These are phyloP conservation scores for Carallia brachiata DNA, from an alignment of 345 rosid species.

Conservation along the genomic window DNA sequence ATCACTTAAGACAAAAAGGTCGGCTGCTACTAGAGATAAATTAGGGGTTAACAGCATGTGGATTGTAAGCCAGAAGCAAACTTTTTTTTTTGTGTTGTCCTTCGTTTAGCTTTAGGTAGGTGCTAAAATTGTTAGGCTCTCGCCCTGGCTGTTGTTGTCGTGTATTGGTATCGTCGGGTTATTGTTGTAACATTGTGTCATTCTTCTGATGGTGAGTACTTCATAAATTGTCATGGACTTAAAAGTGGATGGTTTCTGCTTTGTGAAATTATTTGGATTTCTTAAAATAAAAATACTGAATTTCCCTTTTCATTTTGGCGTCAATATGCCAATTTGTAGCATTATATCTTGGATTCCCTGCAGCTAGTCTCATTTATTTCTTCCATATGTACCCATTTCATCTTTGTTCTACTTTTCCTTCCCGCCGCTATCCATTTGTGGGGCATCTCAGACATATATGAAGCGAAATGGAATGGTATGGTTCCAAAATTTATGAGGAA, in stretches of 20 bases:
- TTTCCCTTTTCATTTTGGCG: background rate
- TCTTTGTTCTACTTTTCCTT: background rate
- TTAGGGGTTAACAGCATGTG: slow-evolving; percentile 23
- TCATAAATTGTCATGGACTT: slow-evolving; percentile 18
- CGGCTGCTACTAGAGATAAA: slow-evolving; percentile 18
- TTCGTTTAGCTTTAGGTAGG: slow-evolving; percentile 31
- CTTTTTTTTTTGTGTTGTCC: background rate
- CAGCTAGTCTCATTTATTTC: background rate
- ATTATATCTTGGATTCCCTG: background rate
- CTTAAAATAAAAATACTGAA: background rate
- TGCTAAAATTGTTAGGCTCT: slow-evolving; percentile 24
- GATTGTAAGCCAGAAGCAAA: slow-evolving; percentile 24
- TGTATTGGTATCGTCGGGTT: slow-evolving; percentile 21
- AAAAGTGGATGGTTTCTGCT: slow-evolving; percentile 11
- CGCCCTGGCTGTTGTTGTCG: slow-evolving; percentile 12
- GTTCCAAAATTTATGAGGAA: too few species aligned
- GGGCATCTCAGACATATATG: too few species aligned
- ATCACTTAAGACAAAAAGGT: slow-evolving; percentile 13
- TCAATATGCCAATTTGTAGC: background rate
- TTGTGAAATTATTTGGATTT: background rate
- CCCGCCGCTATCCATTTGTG: too few species aligned
- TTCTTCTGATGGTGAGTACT: slow-evolving; percentile 20
- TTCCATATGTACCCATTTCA: background rate
- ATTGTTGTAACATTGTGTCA: slow-evolving; percentile 27
- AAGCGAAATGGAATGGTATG: too few species aligned